Evolutionary conservation across 441 rosid genomes (phyloP), one percentile per base, ranked within the genome.

Genomic region (Oxalis stricta): DNA sequence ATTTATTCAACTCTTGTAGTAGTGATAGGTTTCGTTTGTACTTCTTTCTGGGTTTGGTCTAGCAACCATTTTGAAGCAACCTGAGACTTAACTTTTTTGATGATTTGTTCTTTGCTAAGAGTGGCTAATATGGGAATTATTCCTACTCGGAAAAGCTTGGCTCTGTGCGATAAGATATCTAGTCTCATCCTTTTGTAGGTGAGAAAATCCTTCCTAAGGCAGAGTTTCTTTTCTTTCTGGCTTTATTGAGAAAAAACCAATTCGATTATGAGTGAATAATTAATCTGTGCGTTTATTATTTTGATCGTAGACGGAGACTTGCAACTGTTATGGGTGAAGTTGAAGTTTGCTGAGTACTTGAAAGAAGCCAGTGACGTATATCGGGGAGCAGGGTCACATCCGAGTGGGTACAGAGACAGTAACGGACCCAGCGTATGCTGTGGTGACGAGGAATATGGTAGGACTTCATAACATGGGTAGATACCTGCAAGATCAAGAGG

Each of bases 401-500:
- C 80, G 95, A 46, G 88, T 84, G n/a, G 97, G 97, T 42, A 91
- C 94, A 0, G 95, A 89, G 29, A 79, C 92, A 0, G 57, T 89
- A 17, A 79, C 79, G 1, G 95, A 89, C 65, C 94, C 95, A 1
- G 84, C 95, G 29, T 89, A 72, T 62, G 67, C 85, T 0, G 98
- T n/a, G n/a, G n/a, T 89, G 12, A 84, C 95, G 0, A 63, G 94
- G 65, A 89, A 84, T 53, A 82, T 76, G 87, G 95, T n/a, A 89
- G 58, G 98, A 89, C 69, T 89, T 82, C 21, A 68, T 82, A 40
- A 89, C 98, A 1, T 89, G 95, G 98, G 95, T 82, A 14, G 98
- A 89, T 66, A 70, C 92, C 28, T 89, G 95, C 11, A 84, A 84
- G 89, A 89, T 89, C 19, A 79, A 68, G 66, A 70, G 92, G 20